Conservation (phyloP, 2,329 filamentous ascomycete species). For the Exophiala sideris region DNA sequence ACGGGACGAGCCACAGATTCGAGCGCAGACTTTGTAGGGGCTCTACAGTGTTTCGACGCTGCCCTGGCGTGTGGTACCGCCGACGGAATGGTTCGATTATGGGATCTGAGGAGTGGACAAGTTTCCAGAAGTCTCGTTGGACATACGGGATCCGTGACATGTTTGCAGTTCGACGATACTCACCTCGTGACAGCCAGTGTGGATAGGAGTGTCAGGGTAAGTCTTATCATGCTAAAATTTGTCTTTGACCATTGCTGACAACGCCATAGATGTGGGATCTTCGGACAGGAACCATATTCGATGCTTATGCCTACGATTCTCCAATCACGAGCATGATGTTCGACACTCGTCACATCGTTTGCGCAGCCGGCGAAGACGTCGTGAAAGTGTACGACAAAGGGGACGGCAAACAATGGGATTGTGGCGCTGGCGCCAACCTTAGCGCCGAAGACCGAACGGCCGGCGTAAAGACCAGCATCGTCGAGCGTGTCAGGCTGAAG, state of each 20-base stretch:
- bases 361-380: conserved; percentile 85
- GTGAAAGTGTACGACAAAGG: conserved; percentile 98
- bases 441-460: conserved; percentile 57
- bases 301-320: conserved; percentile 92
- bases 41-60: conserved; percentile 92
- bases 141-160: conserved; percentile 91
- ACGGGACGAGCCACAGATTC: conserved; percentile 60
- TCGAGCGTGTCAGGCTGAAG: conserved; percentile 84
- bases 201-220: conserved; percentile 89
- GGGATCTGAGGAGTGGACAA: conserved; percentile 94
- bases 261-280: conserved; percentile 93
- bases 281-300: conserved; percentile 88
- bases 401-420: conserved; percentile 94
- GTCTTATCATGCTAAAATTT: conserved; percentile 35
- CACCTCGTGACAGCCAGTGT: conserved; percentile 90
- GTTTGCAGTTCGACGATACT: conserved; percentile 92
- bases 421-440: conserved; percentile 70
- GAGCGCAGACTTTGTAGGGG: conserved; percentile 86
- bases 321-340: conserved; percentile 97
- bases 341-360: conserved; percentile 81
- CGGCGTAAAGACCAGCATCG: conserved; percentile 61
- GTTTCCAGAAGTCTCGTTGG: conserved; percentile 95
- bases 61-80: conserved; percentile 94
- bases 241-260: conserved; percentile 17
- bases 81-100: conserved; percentile 93